Percentiles rank a stretch among this genome's conserved stretches.
Conservation (phyloP, 768 basidiomycete genomes). For the Suillus tomentosus region DNA sequence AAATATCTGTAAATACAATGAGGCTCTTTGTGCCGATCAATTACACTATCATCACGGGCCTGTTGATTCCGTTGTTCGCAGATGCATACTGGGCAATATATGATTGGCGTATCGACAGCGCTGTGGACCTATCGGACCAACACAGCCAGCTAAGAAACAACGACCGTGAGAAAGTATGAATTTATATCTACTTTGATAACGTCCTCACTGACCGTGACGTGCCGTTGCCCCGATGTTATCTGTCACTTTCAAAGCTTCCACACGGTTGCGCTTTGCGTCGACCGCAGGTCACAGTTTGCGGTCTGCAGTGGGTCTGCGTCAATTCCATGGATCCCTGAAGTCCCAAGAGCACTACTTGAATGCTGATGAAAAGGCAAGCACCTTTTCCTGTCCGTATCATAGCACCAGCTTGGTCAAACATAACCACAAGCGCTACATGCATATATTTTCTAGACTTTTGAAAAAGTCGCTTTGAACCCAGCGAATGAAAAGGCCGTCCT, state of each 20-base stretch:
- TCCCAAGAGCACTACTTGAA: constrained; percentile 43
- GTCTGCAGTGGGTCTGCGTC: constrained; percentile 15
- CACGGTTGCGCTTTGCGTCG: constrained; percentile 15
- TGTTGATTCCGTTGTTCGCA: neutral
- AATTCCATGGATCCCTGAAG: constrained; percentile 44
- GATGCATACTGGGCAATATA: neutral
- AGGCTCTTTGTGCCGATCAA: neutral
- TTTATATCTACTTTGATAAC: neutral
- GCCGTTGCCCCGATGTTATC: constrained; percentile 1
- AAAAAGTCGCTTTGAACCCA: constrained; percentile 30
- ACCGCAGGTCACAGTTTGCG: constrained; percentile 13
- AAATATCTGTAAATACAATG: neutral
- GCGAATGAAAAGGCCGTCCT: constrained; percentile 57
- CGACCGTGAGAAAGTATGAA: neutral
- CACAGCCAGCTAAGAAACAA: neutral
- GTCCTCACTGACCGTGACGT: neutral
- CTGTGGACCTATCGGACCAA: neutral
- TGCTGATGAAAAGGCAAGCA: constrained; percentile 47
- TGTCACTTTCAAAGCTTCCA: constrained; percentile 17
- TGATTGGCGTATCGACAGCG: neutral
- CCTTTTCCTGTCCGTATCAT: neutral
- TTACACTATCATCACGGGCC: neutral
- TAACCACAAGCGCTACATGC: constrained; percentile 8
- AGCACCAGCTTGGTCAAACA: constrained; percentile 11
- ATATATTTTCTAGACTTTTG: constrained; percentile 35